phyloP scores from a whole-genome alignment of 2,329 filamentous ascomycete species.

The Didymella lethalis region DNA sequence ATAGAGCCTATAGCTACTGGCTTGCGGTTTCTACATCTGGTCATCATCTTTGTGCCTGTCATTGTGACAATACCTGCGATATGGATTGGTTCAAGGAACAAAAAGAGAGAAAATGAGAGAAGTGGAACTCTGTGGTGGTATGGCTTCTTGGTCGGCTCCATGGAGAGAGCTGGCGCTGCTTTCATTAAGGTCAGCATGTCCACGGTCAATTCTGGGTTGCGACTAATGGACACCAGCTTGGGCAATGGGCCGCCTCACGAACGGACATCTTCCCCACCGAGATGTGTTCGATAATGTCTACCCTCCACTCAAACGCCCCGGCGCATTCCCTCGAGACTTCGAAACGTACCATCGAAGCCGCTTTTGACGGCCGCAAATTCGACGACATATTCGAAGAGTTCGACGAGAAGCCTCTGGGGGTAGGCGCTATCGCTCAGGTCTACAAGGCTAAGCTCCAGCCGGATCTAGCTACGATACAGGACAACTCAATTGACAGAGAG shows the following conservation, averaged over 20 bases:
- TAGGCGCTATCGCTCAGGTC: conserved; percentile 96
- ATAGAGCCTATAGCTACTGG: conserved; percentile 87
- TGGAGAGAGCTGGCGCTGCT: conserved; percentile 92
- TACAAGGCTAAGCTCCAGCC: conserved; percentile 94
- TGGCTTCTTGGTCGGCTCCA: conserved; percentile 80
- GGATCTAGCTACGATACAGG: conserved; percentile 71
- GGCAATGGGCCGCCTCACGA: conserved; percentile 97
- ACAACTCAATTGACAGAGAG: conserved; percentile 61
- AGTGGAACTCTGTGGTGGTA: conserved; percentile 95
- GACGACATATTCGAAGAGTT: conserved; percentile 98
- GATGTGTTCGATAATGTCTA: conserved; percentile 92
- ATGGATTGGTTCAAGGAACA: conserved; percentile 75
- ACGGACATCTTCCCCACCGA: conserved; percentile 95
- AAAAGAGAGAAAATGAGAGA: conserved; percentile 75
- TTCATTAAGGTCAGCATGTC: conserved; percentile 84
- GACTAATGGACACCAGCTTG: conserved; percentile 65
- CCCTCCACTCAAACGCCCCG: conserved; percentile 91
- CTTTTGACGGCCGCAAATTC: conserved; percentile 81
- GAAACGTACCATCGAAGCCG: conserved; percentile 77
- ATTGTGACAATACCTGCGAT: conserved; percentile 79
- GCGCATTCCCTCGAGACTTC: conserved; percentile 86
- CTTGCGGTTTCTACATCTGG: conserved; percentile 84
- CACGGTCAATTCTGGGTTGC: not conserved
- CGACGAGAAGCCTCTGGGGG: conserved; percentile 84
- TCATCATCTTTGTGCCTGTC: conserved; percentile 90